Evolutionary conservation across 331 rosid genomes (phyloP).

Genomic region (Rhamnella rubrinervis): DNA sequence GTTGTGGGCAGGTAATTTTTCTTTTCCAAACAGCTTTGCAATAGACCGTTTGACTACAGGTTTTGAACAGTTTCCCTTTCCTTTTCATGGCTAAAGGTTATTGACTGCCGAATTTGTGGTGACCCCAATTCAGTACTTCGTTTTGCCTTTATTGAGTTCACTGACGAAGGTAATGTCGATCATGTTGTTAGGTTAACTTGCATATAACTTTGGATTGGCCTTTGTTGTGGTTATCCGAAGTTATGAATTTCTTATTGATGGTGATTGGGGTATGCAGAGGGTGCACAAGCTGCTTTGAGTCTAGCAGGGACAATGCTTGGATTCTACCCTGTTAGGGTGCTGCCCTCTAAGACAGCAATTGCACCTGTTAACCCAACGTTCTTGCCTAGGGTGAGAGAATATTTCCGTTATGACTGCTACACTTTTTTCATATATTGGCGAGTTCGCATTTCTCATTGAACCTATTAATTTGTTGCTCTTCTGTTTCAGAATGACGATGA

Average conservation of each 20-base stretch:
- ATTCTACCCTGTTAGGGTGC: constrained; percentile 44
- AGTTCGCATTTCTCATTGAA: background rate
- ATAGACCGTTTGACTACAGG: background rate
- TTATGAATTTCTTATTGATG: constrained; percentile 1
- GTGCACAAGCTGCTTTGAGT: constrained; percentile 42
- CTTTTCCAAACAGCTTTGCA: background rate
- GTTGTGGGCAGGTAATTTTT: constrained; percentile 38
- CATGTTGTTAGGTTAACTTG: background rate
- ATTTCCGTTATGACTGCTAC: constrained; percentile 14
- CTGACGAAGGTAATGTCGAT: constrained; percentile 35
- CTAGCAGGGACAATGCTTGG: constrained; percentile 48
- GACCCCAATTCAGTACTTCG: constrained; percentile 45
- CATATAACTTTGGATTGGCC: background rate
- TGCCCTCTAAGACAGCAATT: constrained; percentile 47
- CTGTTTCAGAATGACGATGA: constrained; percentile 35
- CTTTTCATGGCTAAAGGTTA: constrained; percentile 26
- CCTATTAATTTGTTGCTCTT: background rate
- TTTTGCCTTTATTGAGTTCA: constrained; percentile 44
- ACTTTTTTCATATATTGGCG: background rate
- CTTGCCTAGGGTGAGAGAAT: constrained; percentile 38
- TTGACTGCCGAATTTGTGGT: constrained; percentile 44
- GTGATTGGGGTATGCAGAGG: constrained; percentile 27
- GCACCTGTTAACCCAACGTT: constrained; percentile 48
- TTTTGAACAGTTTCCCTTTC: background rate
- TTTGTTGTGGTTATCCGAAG: background rate